Conservation (phyloP, 306 rosid genomes). For the Gynostemma pentaphyllum region DNA sequence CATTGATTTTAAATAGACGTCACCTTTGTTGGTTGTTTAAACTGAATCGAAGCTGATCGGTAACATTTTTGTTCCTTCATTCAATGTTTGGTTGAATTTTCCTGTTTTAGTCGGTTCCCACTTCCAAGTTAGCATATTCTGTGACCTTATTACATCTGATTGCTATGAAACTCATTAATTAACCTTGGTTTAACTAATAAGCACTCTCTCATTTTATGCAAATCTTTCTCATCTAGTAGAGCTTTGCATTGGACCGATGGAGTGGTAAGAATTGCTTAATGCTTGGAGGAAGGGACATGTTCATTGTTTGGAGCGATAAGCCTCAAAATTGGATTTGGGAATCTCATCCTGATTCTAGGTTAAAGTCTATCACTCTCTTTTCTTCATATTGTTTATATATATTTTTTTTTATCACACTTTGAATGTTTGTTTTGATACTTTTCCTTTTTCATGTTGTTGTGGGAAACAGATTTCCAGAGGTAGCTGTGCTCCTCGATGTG, state of each 20-base stretch:
- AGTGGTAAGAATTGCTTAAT: slow-evolving; percentile 19
- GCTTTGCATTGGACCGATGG: slow-evolving; percentile 7
- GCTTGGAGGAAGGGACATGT: slow-evolving; percentile 15
- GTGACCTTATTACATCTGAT: too few relatives aligned
- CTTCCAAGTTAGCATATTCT: too few relatives aligned
- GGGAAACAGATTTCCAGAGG: slow-evolving; percentile 12
- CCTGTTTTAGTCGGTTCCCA: too few relatives aligned
- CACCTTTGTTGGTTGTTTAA: too few relatives aligned
- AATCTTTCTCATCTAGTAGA: slow-evolving; percentile 4
- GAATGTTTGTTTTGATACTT: not conserved
- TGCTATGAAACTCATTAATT: too few relatives aligned
- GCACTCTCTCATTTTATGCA: not conserved
- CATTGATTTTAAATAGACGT: too few relatives aligned
- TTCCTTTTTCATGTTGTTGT: not conserved
- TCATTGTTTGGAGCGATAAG: slow-evolving; percentile 4
- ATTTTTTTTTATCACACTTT: not conserved
- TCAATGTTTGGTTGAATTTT: too few relatives aligned
- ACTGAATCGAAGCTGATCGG: too few relatives aligned
- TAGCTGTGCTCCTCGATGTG: not conserved
- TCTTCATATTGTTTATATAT: not conserved
- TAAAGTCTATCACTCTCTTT: not conserved
- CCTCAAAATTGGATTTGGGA: slow-evolving; percentile 13
- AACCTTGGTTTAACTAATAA: not conserved
- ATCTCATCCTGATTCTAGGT: slow-evolving; percentile 11
- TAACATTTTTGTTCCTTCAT: too few relatives aligned